Base-by-base conservation (phyloP, 2,329 filamentous ascomycete genomes). In the Nigrospora osmanthi region DNA sequence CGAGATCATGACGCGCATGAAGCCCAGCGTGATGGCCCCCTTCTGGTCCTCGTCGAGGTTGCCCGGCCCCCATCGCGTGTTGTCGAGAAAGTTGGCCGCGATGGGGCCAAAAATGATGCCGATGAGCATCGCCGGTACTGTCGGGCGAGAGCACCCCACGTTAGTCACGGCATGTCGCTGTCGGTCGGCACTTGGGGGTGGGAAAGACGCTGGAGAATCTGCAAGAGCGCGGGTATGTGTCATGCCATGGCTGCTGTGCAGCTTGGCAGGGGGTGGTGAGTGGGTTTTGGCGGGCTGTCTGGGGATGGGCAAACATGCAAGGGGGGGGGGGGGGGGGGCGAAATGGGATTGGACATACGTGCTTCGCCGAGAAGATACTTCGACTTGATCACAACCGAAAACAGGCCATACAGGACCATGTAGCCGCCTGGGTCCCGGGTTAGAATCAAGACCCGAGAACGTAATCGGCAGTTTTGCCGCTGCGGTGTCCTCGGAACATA, bases 1-100 rank as follows among this genome's bases (percentile, higher is more conserved):
- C 4, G 78, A 76, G 45, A 83, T 81, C 47, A 82, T 76, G 28
- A 83, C 65, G n/a, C 79, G 70, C 49, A 70, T 71, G 9, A 81
- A 53, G 12, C 72, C 72, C 58, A 72, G 60, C 10, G 69, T 69
- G 48, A 72, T 72, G 1, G 56, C 59, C 11, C 50, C 51, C 2
- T 58, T 59, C 47, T 65, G 60, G 6, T 10, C 7, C 7, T 28
- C 23, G 6, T 28, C 23, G 23, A 28, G 23, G 9, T 7, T 47
- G 6, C 61, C 63, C 16, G 59, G 60, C 3, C 64, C 66, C 66
- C 67, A 70, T 60, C 58, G 56, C 38, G 64, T 58, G 19, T 62
- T 63, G 32, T 75, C 65, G 5, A 82, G 53, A 43, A 81, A 73
- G 35, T 69, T 78, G 1, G 75, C 71, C 5, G 71, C 67, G 15